phyloP scores from a whole-genome alignment of 345 rosid species.

The Citrus reticulata region DNA sequence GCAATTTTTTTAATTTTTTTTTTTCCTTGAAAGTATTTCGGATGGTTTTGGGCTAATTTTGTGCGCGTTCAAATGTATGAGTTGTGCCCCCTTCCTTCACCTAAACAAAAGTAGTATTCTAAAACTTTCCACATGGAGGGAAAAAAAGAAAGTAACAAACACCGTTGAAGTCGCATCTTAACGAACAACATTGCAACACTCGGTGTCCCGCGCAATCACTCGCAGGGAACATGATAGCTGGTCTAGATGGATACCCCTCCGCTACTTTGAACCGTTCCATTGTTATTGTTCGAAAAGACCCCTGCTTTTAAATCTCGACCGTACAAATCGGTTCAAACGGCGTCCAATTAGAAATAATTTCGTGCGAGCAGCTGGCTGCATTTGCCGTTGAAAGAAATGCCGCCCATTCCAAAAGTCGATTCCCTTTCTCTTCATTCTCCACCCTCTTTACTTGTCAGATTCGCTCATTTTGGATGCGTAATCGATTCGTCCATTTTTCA shows the following conservation, averaged over 20 bases:
- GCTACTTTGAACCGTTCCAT: background rate
- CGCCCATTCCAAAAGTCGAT: background rate
- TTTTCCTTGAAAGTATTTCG: no score
- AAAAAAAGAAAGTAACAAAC: background rate
- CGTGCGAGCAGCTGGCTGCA: background rate
- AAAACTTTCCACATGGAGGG: no score
- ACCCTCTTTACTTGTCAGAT: background rate
- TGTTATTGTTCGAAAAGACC: background rate
- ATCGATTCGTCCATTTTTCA: background rate
- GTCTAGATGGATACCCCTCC: background rate
- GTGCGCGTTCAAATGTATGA: no score
- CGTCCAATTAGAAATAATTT: background rate
- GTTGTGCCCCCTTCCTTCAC: no score
- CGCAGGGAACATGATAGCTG: background rate
- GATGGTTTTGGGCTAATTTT: no score
- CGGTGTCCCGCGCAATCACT: background rate
- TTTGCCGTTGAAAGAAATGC: background rate
- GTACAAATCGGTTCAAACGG: background rate
- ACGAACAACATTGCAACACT: background rate
- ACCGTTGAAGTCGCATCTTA: background rate
- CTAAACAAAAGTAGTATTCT: no score
- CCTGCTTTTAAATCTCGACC: background rate
- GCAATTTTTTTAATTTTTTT: no score
- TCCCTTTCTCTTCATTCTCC: background rate
- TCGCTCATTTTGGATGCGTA: background rate